These are phyloP conservation scores for Aspergillus pseudoviridinutans DNA, from an alignment of 2,329 filamentous ascomycete species.

Conservation along the genomic window DNA sequence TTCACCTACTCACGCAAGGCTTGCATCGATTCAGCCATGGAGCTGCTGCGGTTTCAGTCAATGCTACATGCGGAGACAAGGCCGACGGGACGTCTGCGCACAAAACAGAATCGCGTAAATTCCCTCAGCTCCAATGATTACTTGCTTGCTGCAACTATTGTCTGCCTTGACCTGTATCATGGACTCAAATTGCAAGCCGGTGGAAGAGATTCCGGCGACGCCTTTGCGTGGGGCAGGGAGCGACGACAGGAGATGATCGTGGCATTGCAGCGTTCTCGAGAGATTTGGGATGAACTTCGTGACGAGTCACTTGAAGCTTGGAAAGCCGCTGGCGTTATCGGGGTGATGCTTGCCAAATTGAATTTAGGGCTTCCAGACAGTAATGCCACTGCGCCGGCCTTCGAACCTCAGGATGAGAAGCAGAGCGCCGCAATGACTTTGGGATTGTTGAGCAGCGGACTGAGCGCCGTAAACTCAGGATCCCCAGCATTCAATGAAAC, in stretches of 20 bases:
- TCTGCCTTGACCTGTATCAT: constrained; percentile 77
- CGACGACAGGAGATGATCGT: constrained; percentile 68
- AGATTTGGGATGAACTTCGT: constrained; percentile 75
- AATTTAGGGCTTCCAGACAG: constrained; percentile 34
- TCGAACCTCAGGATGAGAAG: constrained; percentile 52
- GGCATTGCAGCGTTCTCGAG: constrained; percentile 66
- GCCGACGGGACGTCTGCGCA: constrained; percentile 65
- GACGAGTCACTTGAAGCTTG: constrained; percentile 83
- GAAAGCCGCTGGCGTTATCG: constrained; percentile 78
- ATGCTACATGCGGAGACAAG: constrained; percentile 72
- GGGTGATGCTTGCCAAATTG: constrained; percentile 78
- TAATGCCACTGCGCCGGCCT: constrained; percentile 18
- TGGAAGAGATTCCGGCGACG: constrained; percentile 34
- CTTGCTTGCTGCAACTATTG: constrained; percentile 76
- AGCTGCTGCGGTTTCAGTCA: constrained; percentile 71
- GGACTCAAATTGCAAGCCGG: constrained; percentile 32
- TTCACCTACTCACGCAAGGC: constrained; percentile 80
- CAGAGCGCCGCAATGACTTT: constrained; percentile 66
- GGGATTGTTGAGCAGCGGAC: constrained; percentile 63
- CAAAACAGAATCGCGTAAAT: constrained; percentile 73
- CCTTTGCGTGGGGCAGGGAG: constrained; percentile 46
- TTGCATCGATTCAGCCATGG: constrained; percentile 82
- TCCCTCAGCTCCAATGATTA: constrained; percentile 82
- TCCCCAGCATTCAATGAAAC: constrained; percentile 27
- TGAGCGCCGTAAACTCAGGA: constrained; percentile 46